Base-by-base conservation (phyloP, 345 rosid genomes). In the Ailanthus altissimus region DNA sequence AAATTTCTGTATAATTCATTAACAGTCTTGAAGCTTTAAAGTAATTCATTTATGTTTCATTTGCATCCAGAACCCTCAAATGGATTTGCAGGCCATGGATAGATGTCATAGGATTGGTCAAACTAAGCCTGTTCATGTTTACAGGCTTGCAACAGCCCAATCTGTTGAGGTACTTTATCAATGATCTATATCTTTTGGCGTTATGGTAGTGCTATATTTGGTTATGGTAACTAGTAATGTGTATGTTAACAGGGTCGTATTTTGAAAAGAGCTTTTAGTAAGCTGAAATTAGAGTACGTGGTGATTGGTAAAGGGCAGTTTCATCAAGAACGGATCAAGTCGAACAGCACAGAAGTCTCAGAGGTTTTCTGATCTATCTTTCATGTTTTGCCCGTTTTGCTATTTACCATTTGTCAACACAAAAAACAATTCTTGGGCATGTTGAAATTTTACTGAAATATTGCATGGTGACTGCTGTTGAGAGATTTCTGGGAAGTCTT, bases 51-150 rank as follows among this genome's bases (percentile, higher is more conserved):
- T 61, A 43, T 70, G 56, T 80, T 81, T 23, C 72, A 16, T 74
- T 16, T 78, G 73, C 66, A 16, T 80, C 38, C 86, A 96, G 99
- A 96, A 96, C 74, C 99, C 99, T 43, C 98, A 96, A 86, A 91
- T 94, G 94, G 99, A 93, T 85, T 86, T 93, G 75, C 98, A 96
- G 86, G 99, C 99, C 76, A 96, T 96, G 99, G 99, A 96, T 81
- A 86, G 98, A 84, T 96, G 99, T 86, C 99, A 96, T 74, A 89
- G 99, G 81, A 93, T 96, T 56, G 98, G 99, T n/a, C 98, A 96
- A 84, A 96, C 98, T 32, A 96, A 96, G 82, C 97, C 99, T 66
- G 99, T 96, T 84, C 98, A 96, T 84, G 98, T 96, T 80, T 96
- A 93, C 82, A 88, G 98, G 84, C 98, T 96, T 79, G 88, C 93